phyloP scores from a whole-genome alignment of 176 grass and related monocot species.

The Tuctoria greenei region DNA sequence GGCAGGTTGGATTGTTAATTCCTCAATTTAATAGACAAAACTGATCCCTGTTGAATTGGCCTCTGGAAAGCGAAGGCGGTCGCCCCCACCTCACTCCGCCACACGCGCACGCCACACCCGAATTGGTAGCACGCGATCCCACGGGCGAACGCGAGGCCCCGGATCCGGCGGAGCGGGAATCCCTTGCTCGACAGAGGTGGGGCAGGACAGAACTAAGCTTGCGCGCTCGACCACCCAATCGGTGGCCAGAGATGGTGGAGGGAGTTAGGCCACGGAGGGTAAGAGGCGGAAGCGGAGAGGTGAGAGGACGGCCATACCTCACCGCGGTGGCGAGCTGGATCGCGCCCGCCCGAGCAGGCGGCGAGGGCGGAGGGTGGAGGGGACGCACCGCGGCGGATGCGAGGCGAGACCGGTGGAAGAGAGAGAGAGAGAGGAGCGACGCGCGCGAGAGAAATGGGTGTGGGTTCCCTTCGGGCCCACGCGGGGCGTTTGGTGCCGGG shows the following conservation, averaged over 20 bases:
- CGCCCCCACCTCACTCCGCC: background rate
- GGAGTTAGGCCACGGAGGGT: background rate
- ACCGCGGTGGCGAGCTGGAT: background rate
- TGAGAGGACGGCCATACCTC: slow-evolving; percentile 16
- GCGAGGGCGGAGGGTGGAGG: background rate
- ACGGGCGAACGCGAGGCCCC: background rate
- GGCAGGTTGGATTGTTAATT: background rate
- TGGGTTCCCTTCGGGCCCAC: background rate
- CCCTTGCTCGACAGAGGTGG: background rate
- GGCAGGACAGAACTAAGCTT: background rate
- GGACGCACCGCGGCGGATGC: background rate
- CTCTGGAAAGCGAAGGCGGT: background rate
- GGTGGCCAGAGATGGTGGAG: background rate
- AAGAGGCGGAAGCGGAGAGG: background rate
- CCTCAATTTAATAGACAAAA: background rate
- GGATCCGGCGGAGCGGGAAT: slow-evolving; percentile 28
- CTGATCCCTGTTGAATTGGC: background rate
- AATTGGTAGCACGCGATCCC: background rate
- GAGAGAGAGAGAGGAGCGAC: background rate
- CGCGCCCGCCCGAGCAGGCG: slow-evolving; percentile 12
- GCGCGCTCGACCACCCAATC: background rate
- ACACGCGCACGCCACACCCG: background rate
- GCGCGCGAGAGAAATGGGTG: background rate
- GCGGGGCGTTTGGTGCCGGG: too few relatives aligned
- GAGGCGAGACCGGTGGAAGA: background rate